Percentiles rank a stretch among this genome's conserved stretches.
Conservation (phyloP, 2,329 filamentous ascomycete species). For the Ilyonectria robusta region DNA sequence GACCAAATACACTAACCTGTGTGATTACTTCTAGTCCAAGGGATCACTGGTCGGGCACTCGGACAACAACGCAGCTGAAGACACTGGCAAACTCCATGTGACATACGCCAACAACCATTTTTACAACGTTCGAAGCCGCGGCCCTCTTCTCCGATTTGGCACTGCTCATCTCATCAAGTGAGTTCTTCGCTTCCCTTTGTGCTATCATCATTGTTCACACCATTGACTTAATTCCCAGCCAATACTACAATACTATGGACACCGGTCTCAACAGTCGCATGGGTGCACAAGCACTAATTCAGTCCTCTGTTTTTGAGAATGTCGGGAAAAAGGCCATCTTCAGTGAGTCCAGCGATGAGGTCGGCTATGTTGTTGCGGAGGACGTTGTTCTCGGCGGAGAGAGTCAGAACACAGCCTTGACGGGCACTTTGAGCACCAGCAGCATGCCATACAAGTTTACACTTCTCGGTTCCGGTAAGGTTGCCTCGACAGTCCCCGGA, state of each 20-base stretch:
- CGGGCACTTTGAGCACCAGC: conserved; percentile 21
- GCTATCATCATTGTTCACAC: accelerated
- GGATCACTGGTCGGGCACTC: conserved; percentile 73
- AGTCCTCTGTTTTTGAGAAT: conserved; percentile 42
- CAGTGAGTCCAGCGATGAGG: conserved; percentile 36
- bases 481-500: conserved; percentile 29
- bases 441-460: conserved; percentile 35
- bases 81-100: conserved; percentile 70
- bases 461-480: conserved; percentile 34
- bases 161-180: conserved; percentile 65
- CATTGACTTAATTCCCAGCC: conserved; percentile 17
- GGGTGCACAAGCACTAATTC: conserved; percentile 42
- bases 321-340: conserved; percentile 46
- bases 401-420: conserved; percentile 33
- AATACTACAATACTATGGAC: conserved; percentile 46
- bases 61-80: conserved; percentile 70
- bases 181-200: accelerated
- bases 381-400: conserved; percentile 36
- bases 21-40: conserved; percentile 56
- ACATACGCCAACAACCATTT: conserved; percentile 75
- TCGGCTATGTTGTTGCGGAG: conserved; percentile 34
- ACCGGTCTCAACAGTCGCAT: conserved; percentile 45
- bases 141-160: conserved; percentile 72
- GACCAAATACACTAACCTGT: not conserved
- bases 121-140: conserved; percentile 71